A percentile compares a stretch with the other conserved stretches of the same genome.
phyloP scores from a whole-genome alignment of 2,329 filamentous ascomycete species.

The Endothia cerciana region DNA sequence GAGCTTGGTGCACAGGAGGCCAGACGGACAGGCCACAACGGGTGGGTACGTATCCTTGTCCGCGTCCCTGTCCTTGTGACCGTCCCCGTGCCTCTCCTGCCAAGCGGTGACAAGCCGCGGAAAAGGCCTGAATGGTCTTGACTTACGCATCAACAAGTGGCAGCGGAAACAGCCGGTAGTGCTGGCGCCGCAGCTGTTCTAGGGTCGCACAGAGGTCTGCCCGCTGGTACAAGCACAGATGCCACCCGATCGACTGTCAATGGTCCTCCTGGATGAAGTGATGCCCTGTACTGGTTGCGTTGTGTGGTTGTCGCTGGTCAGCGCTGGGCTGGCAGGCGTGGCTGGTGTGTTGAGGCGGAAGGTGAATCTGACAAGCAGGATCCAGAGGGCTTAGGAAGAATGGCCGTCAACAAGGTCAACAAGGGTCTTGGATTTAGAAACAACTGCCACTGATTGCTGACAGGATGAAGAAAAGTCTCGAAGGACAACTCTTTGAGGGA shows the following conservation, averaged over 20 bases:
- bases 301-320: background rate
- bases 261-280: background rate
- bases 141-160: slow-evolving; percentile 29
- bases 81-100: background rate
- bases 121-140: slow-evolving; percentile 18
- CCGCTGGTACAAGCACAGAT: slow-evolving; percentile 6
- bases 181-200: slow-evolving; percentile 8
- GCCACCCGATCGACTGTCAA: background rate
- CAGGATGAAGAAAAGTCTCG: background rate
- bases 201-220: background rate
- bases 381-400: background rate
- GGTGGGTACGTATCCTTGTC: background rate
- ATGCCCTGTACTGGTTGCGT: background rate
- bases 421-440: background rate
- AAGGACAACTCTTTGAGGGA: background rate
- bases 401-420: background rate
- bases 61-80: background rate
- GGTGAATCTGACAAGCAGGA: background rate
- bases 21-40: background rate
- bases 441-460: background rate
- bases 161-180: slow-evolving; percentile 18
- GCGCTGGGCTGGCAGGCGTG: background rate
- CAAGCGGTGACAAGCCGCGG: slow-evolving; percentile 4
- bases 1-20: background rate
- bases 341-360: background rate